Base-by-base conservation (phyloP, 2,329 filamentous ascomycete species). In the Didymosphaeria variabile region DNA sequence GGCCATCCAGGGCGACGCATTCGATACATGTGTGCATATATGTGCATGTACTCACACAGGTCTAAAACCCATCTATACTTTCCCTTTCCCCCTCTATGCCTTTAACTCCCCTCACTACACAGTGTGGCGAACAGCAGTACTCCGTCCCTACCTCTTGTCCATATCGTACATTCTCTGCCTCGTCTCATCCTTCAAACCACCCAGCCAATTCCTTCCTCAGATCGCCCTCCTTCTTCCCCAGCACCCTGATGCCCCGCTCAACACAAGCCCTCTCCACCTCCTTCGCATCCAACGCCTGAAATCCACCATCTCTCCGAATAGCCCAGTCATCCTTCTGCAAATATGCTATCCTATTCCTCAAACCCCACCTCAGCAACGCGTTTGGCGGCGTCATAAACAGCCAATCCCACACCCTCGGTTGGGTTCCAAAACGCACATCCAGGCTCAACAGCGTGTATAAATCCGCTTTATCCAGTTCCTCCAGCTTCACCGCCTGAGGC, bases 211-310 rank as follows among this genome's bases (percentile, higher is more conserved):
- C 66, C 52, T 57, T 71, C 64, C 70, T 71, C 61, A 75, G 49
- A 40, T 73, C 72, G 26, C 46, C 60, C 59, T 77, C 73, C n/a
- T 57, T 69, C 62, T 68, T 70, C 0, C 67, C 74, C 31, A 74
- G 8, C 9, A 74, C 69, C 57, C 66, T 46, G 19, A 77, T 62
- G 8, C 76, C 76, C 49, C 76, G 59, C 65, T 93, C 91, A 59
- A 87, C 84, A 69, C 90, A 91, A 15, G 92, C 92, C 61, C 92
- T 84, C 62, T 81, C 79, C 21, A 93, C 79, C 81, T 96, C 92
- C 42, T 86, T 85, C 8, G 79, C 79, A 65, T 85, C 84, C 68
- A 96, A 79, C 23, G 79, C 84, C 3, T 73, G 66, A 5, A 86
- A 83, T 0, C 89, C 91, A 1, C 91, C 91, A 50, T 87, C 85